Conservation (phyloP, 352 stramenopile genomes). For the Phytophthora sojae region DNA sequence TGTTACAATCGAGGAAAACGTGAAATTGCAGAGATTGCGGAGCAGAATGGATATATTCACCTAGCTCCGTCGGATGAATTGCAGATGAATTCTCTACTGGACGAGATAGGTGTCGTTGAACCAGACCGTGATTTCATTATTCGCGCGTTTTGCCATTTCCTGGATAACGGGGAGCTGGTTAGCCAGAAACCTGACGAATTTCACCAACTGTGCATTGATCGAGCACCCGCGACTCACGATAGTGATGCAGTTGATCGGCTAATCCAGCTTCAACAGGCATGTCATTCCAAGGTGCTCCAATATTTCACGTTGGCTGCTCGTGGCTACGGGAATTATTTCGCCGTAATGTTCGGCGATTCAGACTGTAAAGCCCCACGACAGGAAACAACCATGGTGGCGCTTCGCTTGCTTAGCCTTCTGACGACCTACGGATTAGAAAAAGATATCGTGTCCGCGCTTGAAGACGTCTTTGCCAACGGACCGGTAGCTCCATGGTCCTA, state of each 20-base stretch:
- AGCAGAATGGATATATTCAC: conserved; percentile 62
- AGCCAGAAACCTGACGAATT: conserved; percentile 47
- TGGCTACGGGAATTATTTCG: conserved; percentile 55
- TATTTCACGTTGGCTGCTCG: conserved; percentile 50
- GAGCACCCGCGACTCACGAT: conserved; percentile 10
- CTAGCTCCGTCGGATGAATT: conserved; percentile 54
- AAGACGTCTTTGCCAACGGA: conserved; percentile 52
- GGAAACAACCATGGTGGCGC: conserved; percentile 54
- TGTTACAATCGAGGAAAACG: conserved; percentile 64
- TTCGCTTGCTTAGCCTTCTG: conserved; percentile 76
- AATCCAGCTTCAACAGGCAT: conserved; percentile 42
- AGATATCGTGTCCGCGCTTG: conserved; percentile 48
- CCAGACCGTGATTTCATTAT: conserved; percentile 45
- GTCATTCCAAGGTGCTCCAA: conserved; percentile 42
- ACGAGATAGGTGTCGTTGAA: conserved; percentile 46
- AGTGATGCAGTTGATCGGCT: conserved; percentile 35
- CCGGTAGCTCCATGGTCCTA: conserved; percentile 69
- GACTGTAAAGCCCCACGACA: conserved; percentile 22
- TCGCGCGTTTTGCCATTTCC: conserved; percentile 55
- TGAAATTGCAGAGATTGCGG: conserved; percentile 49
- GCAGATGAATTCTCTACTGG: conserved; percentile 46
- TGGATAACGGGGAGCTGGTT: conserved; percentile 58
- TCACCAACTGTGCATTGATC: conserved; percentile 41
- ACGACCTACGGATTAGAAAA: conserved; percentile 66
- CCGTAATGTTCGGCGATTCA: conserved; percentile 13